These are phyloP conservation scores for Verticillium longisporum DNA, from an alignment of 2,329 filamentous ascomycete genomes.

Conservation along the genomic window DNA sequence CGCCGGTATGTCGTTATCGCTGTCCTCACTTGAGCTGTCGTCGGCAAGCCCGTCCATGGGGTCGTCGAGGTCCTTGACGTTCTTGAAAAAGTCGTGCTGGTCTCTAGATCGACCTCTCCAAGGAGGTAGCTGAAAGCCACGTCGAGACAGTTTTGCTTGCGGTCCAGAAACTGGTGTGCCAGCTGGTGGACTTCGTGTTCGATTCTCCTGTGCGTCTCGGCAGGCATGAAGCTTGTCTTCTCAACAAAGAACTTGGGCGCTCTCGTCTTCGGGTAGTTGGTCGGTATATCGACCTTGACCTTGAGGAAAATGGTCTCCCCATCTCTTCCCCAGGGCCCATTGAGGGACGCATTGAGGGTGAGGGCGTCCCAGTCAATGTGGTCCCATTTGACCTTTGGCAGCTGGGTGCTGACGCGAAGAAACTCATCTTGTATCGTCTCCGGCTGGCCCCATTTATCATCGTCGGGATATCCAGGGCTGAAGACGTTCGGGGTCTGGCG, in stretches of 20 bases:
- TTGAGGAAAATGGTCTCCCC: slow-evolving; percentile 54
- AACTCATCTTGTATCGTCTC: slow-evolving; percentile 61
- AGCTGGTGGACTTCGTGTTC: slow-evolving; percentile 51
- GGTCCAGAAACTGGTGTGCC: slow-evolving; percentile 45
- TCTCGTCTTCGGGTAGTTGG: slow-evolving; percentile 50
- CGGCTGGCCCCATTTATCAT: slow-evolving; percentile 52
- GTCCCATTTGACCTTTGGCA: slow-evolving; percentile 59
- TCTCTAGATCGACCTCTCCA: slow-evolving; percentile 54
- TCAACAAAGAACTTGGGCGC: slow-evolving; percentile 54
- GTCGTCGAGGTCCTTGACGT: slow-evolving; percentile 56
- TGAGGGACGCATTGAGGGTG: slow-evolving; percentile 52
- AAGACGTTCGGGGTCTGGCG: slow-evolving; percentile 46
- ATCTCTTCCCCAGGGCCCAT: slow-evolving; percentile 56
- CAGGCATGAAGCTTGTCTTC: slow-evolving; percentile 55
- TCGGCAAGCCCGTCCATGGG: slow-evolving; percentile 52
- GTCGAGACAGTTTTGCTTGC: slow-evolving; percentile 56
- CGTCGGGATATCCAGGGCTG: slow-evolving; percentile 42
- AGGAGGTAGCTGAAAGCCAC: slow-evolving; percentile 56
- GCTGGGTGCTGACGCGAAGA: slow-evolving; percentile 52
- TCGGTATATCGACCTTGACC: slow-evolving; percentile 53
- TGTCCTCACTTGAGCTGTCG: slow-evolving; percentile 80
- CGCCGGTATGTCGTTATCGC: slow-evolving; percentile 53
- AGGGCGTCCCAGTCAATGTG: slow-evolving; percentile 57
- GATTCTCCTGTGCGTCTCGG: slow-evolving; percentile 45
- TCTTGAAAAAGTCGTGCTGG: slow-evolving; percentile 55